Conservation (phyloP, 768 basidiomycete species). For the Mycena indigotica region DNA sequence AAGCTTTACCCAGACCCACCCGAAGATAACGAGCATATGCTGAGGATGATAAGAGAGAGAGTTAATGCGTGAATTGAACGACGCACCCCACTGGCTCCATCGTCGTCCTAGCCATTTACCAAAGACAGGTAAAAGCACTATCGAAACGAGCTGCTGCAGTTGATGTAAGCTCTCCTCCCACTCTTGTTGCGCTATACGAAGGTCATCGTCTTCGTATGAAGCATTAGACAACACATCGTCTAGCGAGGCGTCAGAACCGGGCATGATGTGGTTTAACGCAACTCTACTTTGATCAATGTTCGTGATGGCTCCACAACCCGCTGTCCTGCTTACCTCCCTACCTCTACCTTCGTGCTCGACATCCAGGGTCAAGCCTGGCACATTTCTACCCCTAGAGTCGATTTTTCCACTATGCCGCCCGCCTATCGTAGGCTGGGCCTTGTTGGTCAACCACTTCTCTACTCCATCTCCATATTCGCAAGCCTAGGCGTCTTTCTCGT, state of each 20-base stretch:
- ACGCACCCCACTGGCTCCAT: conserved; percentile 85
- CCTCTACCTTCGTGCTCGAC: background rate
- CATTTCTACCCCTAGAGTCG: no score
- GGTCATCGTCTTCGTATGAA: conserved; percentile 70
- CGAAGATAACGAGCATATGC: conserved; percentile 73
- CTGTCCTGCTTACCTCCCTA: background rate
- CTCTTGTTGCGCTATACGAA: conserved; percentile 79
- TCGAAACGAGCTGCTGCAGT: conserved; percentile 75
- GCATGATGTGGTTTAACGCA: conserved; percentile 47
- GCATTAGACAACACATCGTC: conserved; percentile 59
- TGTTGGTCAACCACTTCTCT: conserved; percentile 77
- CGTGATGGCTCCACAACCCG: conserved; percentile 34
- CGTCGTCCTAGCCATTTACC: conserved; percentile 88
- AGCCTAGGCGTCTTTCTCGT: conserved; percentile 87
- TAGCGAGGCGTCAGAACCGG: conserved; percentile 59
- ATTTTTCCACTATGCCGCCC: conserved; percentile 29
- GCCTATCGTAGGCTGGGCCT: conserved; percentile 47
- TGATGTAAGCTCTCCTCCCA: conserved; percentile 92
- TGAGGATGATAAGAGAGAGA: conserved; percentile 32
- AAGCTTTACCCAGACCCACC: conserved; percentile 62
- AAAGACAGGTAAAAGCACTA: conserved; percentile 81
- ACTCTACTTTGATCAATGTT: conserved; percentile 55
- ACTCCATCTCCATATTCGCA: conserved; percentile 78
- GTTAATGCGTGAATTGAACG: conserved; percentile 1
- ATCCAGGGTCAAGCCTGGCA: background rate